Percentiles rank a stretch among this genome's conserved stretches.
Conservation (phyloP, 495 filamentous ascomycete species). For the Aspergillus sparsus region DNA sequence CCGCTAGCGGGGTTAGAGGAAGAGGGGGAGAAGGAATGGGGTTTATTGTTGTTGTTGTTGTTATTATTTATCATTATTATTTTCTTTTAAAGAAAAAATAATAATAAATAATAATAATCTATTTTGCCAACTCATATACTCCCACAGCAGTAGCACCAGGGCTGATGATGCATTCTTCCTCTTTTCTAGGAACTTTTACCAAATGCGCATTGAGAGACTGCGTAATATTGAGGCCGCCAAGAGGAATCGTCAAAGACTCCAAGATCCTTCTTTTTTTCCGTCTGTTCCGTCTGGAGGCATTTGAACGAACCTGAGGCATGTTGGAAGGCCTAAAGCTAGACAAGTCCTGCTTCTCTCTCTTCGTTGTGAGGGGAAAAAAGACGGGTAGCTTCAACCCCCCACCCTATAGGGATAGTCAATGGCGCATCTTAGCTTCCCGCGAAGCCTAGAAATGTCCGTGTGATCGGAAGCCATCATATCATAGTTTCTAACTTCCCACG, state of each 20-base stretch:
- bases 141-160: no score
- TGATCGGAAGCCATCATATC: neutral
- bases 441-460: neutral
- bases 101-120: no score
- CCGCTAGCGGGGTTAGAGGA: no score
- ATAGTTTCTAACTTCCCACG: neutral
- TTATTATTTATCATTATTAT: no score
- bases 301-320: slow-evolving; percentile 22
- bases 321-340: neutral
- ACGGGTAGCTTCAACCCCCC: neutral
- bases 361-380: neutral
- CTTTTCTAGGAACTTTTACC: slow-evolving; percentile 71
- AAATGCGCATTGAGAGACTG: slow-evolving; percentile 77
- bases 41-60: no score
- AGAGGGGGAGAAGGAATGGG: no score
- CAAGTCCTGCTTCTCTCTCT: neutral
- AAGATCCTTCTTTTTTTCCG: slow-evolving; percentile 76
- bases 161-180: slow-evolving; percentile 11
- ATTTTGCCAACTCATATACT: no score
- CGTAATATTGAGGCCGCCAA: slow-evolving; percentile 78
- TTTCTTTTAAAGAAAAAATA: no score
- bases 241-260: slow-evolving; percentile 78
- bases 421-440: neutral
- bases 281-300: slow-evolving; percentile 73
- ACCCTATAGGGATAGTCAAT: slow-evolving; percentile 2